Evolutionary conservation across 306 rosid genomes (phyloP).

Genomic region (Malus asiatica): DNA sequence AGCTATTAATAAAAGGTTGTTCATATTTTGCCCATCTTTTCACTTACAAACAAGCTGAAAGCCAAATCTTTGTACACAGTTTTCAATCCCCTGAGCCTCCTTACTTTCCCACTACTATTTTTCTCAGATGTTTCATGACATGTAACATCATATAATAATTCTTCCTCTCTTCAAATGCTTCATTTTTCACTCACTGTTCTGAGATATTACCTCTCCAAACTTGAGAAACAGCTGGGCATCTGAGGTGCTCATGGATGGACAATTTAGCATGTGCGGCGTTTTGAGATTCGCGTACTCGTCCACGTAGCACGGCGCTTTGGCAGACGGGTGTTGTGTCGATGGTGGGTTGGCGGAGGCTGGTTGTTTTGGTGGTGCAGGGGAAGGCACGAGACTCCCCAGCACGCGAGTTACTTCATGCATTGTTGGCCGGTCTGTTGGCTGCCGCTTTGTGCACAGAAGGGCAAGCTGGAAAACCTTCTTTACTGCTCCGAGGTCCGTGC

Average conservation of each 20-base stretch:
- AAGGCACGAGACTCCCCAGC: conserved; percentile 48
- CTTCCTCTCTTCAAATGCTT: not conserved
- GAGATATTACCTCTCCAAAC: conserved; percentile 92
- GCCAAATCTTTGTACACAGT: conserved; percentile 36
- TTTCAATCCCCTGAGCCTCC: not conserved
- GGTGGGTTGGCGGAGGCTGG: conserved; percentile 1
- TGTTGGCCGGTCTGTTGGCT: conserved; percentile 70
- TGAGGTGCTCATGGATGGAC: conserved; percentile 83
- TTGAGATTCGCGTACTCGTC: conserved; percentile 82
- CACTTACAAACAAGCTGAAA: conserved; percentile 4
- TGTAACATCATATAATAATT: too few species aligned
- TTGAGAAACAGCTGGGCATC: conserved; percentile 87
- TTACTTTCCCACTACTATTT: not conserved
- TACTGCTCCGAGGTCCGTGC: conserved; percentile 71
- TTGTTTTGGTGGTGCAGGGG: conserved; percentile 27
- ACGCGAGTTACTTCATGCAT: conserved; percentile 90
- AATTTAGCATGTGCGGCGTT: conserved; percentile 64
- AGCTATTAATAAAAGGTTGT: conserved; percentile 7
- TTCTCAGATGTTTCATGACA: not conserved
- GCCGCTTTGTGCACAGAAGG: conserved; percentile 76
- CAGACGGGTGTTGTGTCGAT: conserved; percentile 26
- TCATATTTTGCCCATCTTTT: conserved; percentile 10
- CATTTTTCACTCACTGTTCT: conserved; percentile 48
- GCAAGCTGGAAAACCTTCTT: conserved; percentile 82
- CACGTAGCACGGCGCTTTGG: conserved; percentile 51